A percentile compares a stretch with the other conserved stretches of the same genome.
Conservation (phyloP, 805 yeast genomes). For the Brettanomyces anomalus region DNA sequence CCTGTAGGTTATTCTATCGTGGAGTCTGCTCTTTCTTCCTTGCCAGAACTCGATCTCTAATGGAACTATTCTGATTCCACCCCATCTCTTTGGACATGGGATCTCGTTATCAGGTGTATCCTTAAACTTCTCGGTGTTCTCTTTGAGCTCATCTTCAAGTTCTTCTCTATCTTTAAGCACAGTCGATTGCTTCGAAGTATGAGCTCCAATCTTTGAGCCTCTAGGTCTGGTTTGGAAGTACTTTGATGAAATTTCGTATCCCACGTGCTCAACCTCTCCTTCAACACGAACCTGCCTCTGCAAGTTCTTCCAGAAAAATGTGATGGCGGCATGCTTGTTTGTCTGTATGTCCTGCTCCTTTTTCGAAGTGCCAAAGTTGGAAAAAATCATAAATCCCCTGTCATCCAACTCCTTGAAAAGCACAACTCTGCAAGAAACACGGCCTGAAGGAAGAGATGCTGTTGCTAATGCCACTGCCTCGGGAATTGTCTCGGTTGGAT, state of each 20-base stretch:
- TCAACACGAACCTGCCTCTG: conserved; percentile 94
- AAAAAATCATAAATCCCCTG: conserved; percentile 76
- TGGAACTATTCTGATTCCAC: conserved; percentile 84
- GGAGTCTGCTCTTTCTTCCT: conserved; percentile 83
- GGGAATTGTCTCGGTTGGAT: conserved; percentile 51
- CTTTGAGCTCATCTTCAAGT: conserved; percentile 43
- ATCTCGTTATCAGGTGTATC: conserved; percentile 47
- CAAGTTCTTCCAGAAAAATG: conserved; percentile 84
- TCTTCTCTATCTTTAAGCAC: conserved; percentile 47
- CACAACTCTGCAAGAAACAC: conserved; percentile 77
- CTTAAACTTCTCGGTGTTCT: conserved; percentile 48
- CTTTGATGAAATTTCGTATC: conserved; percentile 61
- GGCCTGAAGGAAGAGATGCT: conserved; percentile 81
- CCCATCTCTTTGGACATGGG: conserved; percentile 94
- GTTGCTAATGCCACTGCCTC: conserved; percentile 87
- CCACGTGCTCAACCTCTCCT: conserved; percentile 69
- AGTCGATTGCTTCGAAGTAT: conserved; percentile 88
- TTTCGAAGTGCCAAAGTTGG: conserved; percentile 86
- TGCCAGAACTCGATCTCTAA: conserved; percentile 96
- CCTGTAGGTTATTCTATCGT: conserved; percentile 74
- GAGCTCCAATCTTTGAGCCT: conserved; percentile 91
- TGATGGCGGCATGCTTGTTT: conserved; percentile 75
- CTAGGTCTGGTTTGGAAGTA: conserved; percentile 86
- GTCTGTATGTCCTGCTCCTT: conserved; percentile 62
- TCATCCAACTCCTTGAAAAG: conserved; percentile 84